These are phyloP conservation scores for Eucalyptus viminalis DNA, from an alignment of 345 rosid genomes.

Conservation along the genomic window DNA sequence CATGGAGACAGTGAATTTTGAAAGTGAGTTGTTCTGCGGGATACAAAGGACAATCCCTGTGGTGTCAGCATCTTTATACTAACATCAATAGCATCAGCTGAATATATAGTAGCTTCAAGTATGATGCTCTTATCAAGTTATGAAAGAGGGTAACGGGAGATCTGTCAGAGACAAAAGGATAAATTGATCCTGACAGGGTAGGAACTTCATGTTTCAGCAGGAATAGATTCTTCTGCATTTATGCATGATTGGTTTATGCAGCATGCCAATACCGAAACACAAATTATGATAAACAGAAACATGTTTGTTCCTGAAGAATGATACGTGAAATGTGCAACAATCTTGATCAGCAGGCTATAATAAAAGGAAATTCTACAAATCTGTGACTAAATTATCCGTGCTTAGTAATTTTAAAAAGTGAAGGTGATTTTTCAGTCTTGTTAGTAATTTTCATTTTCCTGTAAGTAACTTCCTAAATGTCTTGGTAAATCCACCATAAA, in stretches of 20 bases:
- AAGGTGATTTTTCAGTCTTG: neutral
- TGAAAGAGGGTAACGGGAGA: neutral
- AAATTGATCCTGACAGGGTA: neutral
- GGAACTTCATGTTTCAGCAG: constrained; percentile 9
- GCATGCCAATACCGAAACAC: constrained; percentile 11
- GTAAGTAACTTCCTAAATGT: neutral
- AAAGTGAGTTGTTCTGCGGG: neutral
- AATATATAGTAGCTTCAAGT: neutral
- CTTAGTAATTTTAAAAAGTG: neutral
- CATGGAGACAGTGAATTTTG: neutral
- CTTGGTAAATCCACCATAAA: neutral
- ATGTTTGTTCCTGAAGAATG: neutral
- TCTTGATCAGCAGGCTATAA: neutral
- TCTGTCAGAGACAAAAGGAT: neutral
- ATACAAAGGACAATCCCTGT: neutral
- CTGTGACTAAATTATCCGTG: neutral
- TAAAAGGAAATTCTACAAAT: neutral
- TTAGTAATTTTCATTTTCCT: neutral
- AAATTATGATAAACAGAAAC: neutral
- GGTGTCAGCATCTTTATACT: neutral
- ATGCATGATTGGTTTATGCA: neutral
- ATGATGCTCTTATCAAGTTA: neutral
- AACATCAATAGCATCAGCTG: neutral
- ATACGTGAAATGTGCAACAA: neutral
- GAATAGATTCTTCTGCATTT: constrained; percentile 25